A percentile compares a stretch with the other conserved stretches of the same genome.
These are phyloP conservation scores for Manihot esculenta DNA, from an alignment of 441 rosid genomes.

Conservation along the genomic window DNA sequence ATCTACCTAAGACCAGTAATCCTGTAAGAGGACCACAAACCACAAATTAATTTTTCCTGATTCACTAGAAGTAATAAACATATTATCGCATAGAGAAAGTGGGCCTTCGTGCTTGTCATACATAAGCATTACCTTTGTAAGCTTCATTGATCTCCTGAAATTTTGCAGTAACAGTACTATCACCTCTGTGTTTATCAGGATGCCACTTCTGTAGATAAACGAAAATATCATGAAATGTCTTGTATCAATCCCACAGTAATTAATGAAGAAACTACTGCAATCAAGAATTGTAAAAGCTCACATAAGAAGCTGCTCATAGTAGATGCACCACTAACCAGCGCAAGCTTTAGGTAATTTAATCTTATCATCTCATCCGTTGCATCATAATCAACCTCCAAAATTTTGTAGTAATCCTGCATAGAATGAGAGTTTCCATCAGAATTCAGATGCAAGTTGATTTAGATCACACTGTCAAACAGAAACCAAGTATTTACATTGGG, in stretches of 20 bases:
- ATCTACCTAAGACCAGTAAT: background rate
- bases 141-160: slow-evolving; percentile 87
- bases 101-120: background rate
- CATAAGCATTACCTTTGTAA: slow-evolving; percentile 46
- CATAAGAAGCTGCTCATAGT: slow-evolving; percentile 26
- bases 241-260: slow-evolving; percentile 16
- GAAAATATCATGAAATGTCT: slow-evolving; percentile 17
- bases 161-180: slow-evolving; percentile 55
- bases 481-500: slow-evolving; percentile 2
- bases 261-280: slow-evolving; percentile 12
- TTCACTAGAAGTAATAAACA: slow-evolving; percentile 2
- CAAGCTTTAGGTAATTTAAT: slow-evolving; percentile 69
- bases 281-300: slow-evolving; percentile 23
- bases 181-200: slow-evolving; percentile 78
- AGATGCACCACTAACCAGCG: slow-evolving; percentile 54
- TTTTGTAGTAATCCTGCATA: slow-evolving; percentile 69
- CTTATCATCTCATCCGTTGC: slow-evolving; percentile 76
- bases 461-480: slow-evolving; percentile 15
- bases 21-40: background rate
- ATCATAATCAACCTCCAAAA: slow-evolving; percentile 75
- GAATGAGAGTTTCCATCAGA: slow-evolving; percentile 18
- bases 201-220: slow-evolving; percentile 62
- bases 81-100: background rate
- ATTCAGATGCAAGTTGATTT: slow-evolving; percentile 16
- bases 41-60: background rate